These are phyloP conservation scores for Pezicula carpinea DNA, from an alignment of 2,329 filamentous ascomycete genomes.

Conservation along the genomic window DNA sequence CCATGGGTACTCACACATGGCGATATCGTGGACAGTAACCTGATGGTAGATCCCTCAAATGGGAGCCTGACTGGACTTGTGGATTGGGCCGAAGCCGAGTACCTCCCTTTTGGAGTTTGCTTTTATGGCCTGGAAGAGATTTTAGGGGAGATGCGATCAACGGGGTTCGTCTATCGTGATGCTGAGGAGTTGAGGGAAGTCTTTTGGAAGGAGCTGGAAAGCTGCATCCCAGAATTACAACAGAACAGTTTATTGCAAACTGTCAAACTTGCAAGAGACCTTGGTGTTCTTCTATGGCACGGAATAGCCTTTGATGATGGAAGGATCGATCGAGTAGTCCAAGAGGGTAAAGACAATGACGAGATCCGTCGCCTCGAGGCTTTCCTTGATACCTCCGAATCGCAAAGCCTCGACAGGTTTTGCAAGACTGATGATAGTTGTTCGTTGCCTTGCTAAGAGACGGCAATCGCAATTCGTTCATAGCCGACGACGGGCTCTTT, in stretches of 20 bases:
- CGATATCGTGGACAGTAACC: slow-evolving; percentile 53
- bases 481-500: no score
- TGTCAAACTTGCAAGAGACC: slow-evolving; percentile 39
- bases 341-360: slow-evolving; percentile 42
- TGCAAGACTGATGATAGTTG: no score
- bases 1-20: slow-evolving; percentile 57
- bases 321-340: slow-evolving; percentile 51
- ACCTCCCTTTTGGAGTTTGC: slow-evolving; percentile 53
- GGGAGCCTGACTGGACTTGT: slow-evolving; percentile 49
- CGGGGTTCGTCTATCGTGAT: slow-evolving; percentile 38
- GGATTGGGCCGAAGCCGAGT: slow-evolving; percentile 62
- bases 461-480: no score
- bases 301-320: slow-evolving; percentile 61
- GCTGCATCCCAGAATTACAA: slow-evolving; percentile 28
- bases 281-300: slow-evolving; percentile 59
- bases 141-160: slow-evolving; percentile 40
- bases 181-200: slow-evolving; percentile 36
- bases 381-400: slow-evolving; percentile 13
- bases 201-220: slow-evolving; percentile 44
- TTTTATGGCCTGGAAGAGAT: slow-evolving; percentile 58
- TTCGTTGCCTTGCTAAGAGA: no score
- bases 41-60: slow-evolving; percentile 43
- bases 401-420: no score
- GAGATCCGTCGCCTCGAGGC: slow-evolving; percentile 49
- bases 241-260: slow-evolving; percentile 25